Percentiles rank a stretch among this genome's conserved stretches.
phyloP scores from a whole-genome alignment of 805 yeast species.

The Babjeviella inositovora region DNA sequence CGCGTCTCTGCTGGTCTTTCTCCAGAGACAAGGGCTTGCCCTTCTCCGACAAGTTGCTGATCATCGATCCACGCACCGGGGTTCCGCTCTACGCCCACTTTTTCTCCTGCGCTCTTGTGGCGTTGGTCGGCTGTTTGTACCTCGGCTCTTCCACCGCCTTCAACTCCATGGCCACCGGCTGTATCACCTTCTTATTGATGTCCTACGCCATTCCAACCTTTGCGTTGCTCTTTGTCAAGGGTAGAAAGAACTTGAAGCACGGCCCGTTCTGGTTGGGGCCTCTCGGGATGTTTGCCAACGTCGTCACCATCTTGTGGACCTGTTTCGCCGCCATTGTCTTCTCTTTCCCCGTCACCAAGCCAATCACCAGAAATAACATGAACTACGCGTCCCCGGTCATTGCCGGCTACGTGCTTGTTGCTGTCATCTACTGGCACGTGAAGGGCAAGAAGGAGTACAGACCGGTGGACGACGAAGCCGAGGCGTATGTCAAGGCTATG shows the following conservation, averaged over 20 bases:
- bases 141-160: slow-evolving; percentile 55
- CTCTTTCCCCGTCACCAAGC: slow-evolving; percentile 49
- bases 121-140: slow-evolving; percentile 42
- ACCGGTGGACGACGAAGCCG: slow-evolving; percentile 5
- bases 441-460: slow-evolving; percentile 10
- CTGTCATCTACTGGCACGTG: slow-evolving; percentile 35
- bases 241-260: slow-evolving; percentile 32
- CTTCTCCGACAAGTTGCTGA: slow-evolving; percentile 31
- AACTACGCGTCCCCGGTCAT: slow-evolving; percentile 49
- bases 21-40: slow-evolving; percentile 51
- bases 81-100: slow-evolving; percentile 48
- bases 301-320: slow-evolving; percentile 39
- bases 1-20: slow-evolving; percentile 53
- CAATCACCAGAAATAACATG: slow-evolving; percentile 46
- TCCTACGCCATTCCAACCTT: slow-evolving; percentile 41
- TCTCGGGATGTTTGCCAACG: slow-evolving; percentile 31
- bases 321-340: slow-evolving; percentile 41
- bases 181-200: slow-evolving; percentile 39
- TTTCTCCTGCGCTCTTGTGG: slow-evolving; percentile 33
- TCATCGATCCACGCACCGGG: slow-evolving; percentile 25
- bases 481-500: no score
- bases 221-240: slow-evolving; percentile 27
- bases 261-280: slow-evolving; percentile 60
- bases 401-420: slow-evolving; percentile 24
- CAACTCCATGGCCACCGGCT: slow-evolving; percentile 45